Conservation (phyloP, 345 rosid species). For the Kandelia obovata region DNA sequence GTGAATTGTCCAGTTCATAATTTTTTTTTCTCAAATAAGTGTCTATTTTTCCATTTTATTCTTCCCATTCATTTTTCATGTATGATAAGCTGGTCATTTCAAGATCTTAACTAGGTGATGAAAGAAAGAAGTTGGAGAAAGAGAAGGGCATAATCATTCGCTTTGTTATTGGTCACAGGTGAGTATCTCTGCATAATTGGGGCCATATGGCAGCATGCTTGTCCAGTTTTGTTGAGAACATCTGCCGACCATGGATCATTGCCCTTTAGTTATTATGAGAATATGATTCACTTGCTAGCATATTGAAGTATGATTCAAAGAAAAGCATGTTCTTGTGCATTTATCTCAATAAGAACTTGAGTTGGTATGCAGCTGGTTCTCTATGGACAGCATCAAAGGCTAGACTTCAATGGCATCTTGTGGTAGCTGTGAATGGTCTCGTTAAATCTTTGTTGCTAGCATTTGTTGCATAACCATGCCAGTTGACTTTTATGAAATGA, state of each 20-base stretch:
- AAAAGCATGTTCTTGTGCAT: background rate
- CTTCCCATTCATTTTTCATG: background rate
- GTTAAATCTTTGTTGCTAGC: background rate
- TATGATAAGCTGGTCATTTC: background rate
- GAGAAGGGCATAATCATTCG: constrained; percentile 84
- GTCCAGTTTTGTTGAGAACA: background rate
- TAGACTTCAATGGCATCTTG: too few relatives aligned
- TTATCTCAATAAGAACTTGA: background rate
- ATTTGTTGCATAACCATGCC: background rate
- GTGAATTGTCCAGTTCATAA: constrained; percentile 24
- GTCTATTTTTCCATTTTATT: background rate
- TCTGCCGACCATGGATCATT: background rate
- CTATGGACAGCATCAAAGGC: too few relatives aligned
- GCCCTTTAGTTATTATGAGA: background rate
- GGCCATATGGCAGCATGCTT: background rate
- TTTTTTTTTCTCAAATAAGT: background rate
- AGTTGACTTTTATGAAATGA: background rate
- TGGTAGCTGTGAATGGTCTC: background rate
- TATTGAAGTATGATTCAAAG: too few relatives aligned
- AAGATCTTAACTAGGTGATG: constrained; percentile 41
- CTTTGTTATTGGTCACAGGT: constrained; percentile 92
- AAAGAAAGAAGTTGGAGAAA: constrained; percentile 57
- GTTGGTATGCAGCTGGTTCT: background rate
- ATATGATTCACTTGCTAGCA: background rate
- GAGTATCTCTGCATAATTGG: constrained; percentile 11